A percentile compares a stretch with the other conserved stretches of the same genome.
Evolutionary conservation across 2,329 filamentous ascomycete species (phyloP).

Genomic region (Cladosporium sp.): DNA sequence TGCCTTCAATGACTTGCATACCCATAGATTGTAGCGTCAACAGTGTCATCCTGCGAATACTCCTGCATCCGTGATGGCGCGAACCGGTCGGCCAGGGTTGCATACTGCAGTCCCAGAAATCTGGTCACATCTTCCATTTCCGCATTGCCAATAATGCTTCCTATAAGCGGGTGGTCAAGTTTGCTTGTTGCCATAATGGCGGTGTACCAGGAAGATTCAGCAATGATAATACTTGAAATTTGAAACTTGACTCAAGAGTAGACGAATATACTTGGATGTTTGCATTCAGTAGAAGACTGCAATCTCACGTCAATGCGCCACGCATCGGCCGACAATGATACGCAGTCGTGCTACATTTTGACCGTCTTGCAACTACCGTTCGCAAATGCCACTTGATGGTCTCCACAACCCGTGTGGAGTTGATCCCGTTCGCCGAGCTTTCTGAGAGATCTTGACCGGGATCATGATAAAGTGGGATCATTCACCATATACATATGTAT

Average conservation of each 20-base stretch:
- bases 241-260: too few species aligned
- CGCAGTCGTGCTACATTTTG: background rate
- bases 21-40: slow-evolving; percentile 36
- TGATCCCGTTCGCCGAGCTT: background rate
- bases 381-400: background rate
- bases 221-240: too few species aligned
- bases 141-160: slow-evolving; percentile 21
- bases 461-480: too few species aligned
- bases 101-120: slow-evolving; percentile 38
- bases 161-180: slow-evolving; percentile 21
- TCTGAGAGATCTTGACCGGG: background rate
- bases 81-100: slow-evolving; percentile 35
- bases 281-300: background rate
- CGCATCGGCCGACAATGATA: background rate
- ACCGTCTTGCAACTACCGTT: background rate
- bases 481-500: too few species aligned
- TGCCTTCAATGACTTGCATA: slow-evolving; percentile 14
- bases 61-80: slow-evolving; percentile 31
- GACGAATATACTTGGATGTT: background rate
- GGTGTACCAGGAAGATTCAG: background rate
- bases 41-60: slow-evolving; percentile 19
- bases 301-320: background rate
- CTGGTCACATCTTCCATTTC: slow-evolving; percentile 26
- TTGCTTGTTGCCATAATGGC: background rate
- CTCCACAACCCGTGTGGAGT: background rate